These are phyloP conservation scores for Penstemon barbatus DNA, from an alignment of 257 asterid species.

Conservation along the genomic window DNA sequence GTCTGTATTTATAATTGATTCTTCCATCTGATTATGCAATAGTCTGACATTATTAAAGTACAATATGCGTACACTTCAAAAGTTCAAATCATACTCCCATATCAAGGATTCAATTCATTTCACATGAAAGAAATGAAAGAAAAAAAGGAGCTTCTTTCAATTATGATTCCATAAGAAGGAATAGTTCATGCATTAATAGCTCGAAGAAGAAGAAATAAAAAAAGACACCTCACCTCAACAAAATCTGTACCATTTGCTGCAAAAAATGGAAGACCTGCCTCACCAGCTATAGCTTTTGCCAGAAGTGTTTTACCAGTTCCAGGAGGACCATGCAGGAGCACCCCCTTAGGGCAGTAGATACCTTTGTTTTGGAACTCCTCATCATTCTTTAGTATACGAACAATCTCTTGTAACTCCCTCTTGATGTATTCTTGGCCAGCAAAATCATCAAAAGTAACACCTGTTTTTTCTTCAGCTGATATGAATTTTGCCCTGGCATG, in stretches of 20 bases:
- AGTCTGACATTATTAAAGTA: no score
- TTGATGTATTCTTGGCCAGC: constrained; percentile 99
- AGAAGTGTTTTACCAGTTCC: constrained; percentile 99
- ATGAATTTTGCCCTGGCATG: constrained; percentile 85
- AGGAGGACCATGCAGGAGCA: constrained; percentile 98
- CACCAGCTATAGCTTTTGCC: constrained; percentile 99
- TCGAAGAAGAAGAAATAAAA: not conserved
- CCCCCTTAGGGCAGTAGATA: constrained; percentile 98
- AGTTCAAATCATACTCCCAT: constrained; percentile 1
- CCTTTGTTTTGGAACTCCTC: constrained; percentile 94
- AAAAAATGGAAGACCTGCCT: constrained; percentile 98
- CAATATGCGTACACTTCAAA: not conserved
- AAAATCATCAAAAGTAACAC: constrained; percentile 93
- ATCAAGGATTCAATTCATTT: constrained; percentile 6
- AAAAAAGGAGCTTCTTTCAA: constrained; percentile 10
- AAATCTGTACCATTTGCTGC: constrained; percentile 98
- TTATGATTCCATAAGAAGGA: constrained; percentile 2
- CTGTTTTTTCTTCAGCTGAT: constrained; percentile 97
- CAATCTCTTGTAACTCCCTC: constrained; percentile 97
- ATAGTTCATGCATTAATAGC: constrained; percentile 7
- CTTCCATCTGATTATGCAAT: not conserved
- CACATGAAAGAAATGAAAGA: not conserved
- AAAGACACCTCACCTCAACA: constrained; percentile 74
- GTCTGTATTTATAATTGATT: not conserved
- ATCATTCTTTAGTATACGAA: constrained; percentile 79